phyloP scores from a whole-genome alignment of 1,284 basidiomycete species.

The Sanghuangporus sanghuang region DNA sequence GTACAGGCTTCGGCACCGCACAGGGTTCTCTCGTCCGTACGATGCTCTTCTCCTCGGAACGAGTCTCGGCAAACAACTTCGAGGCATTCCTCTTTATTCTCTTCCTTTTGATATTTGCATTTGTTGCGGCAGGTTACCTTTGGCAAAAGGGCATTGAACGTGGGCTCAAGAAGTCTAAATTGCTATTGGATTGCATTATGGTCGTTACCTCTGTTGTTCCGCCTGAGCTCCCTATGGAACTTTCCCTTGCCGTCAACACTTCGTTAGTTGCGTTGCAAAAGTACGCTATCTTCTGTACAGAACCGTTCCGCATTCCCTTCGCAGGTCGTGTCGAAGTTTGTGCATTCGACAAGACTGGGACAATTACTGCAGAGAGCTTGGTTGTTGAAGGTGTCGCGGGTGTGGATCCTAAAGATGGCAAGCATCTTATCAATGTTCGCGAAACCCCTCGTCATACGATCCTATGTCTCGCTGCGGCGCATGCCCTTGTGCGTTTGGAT shows the following conservation, averaged over 20 bases:
- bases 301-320: constrained; percentile 92
- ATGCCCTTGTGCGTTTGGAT: constrained; percentile 90
- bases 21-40: constrained; percentile 95
- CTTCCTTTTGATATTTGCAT: constrained; percentile 92
- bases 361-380: constrained; percentile 93
- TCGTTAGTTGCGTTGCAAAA: constrained; percentile 75
- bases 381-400: constrained; percentile 90
- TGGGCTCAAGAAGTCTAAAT: constrained; percentile 87
- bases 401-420: constrained; percentile 57
- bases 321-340: constrained; percentile 94
- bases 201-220: constrained; percentile 96
- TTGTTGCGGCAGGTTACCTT: constrained; percentile 93
- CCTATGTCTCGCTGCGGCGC: constrained; percentile 88
- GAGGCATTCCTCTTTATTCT: constrained; percentile 96
- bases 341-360: constrained; percentile 98
- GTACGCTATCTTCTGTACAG: constrained; percentile 86
- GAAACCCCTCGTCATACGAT: constrained; percentile 76
- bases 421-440: constrained; percentile 74
- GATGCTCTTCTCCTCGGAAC: constrained; percentile 96
- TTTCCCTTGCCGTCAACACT: constrained; percentile 91
- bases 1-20: constrained; percentile 95
- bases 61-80: constrained; percentile 89
- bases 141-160: constrained; percentile 93
- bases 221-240: constrained; percentile 94
- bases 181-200: constrained; percentile 88